Evolutionary conservation across 768 basidiomycete genomes (phyloP), one percentile per base, ranked within the genome.

Genomic region (Boletus bicolor): DNA sequence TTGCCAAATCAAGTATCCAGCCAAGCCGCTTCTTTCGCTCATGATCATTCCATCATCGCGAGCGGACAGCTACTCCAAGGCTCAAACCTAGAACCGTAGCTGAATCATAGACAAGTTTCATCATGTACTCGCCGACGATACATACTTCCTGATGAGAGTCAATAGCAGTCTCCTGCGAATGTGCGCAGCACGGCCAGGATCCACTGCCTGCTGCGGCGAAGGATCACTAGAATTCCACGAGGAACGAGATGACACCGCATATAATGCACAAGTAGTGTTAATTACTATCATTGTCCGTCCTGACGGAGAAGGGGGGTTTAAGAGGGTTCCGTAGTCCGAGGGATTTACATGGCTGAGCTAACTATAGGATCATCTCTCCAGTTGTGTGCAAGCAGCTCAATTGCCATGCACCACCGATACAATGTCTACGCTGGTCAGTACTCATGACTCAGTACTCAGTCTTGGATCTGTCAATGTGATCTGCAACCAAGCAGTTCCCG

Each of bases 211-310:
- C 32, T 26, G 50, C 21, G 50, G 50, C 32, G 21, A 15, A 14
- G 24, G 21, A n/a, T 19, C 36, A 37, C 15, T 53, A 17, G 19
- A 51, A 11, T 19, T 9, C 19, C 14, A 54, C 12, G 11, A 10
- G 30, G 15, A 38, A 19, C 14, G 46, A 10, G 24, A 47, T 19
- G 19, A 6, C 28, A 30, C 11, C 28, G 43, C 44, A 30, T 12
- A 51, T 78, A 44, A 80, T 85, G 0, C 84, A 63, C 28, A 57
- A 56, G 35, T 73, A 76, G 3, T 80, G 83, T 37, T 64, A 5
- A 28, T 28, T 28, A 28, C 28, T 28, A 28, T 73, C 73, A 64
- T 85, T 83, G 5, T 85, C 83, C 7, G 86, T 86, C 36, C 82
- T 85, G 63, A 86, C 84, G 2, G 84, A 80, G 41, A 28, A 10